Conservation (phyloP, 306 rosid species). For the Bauhinia variegata region DNA sequence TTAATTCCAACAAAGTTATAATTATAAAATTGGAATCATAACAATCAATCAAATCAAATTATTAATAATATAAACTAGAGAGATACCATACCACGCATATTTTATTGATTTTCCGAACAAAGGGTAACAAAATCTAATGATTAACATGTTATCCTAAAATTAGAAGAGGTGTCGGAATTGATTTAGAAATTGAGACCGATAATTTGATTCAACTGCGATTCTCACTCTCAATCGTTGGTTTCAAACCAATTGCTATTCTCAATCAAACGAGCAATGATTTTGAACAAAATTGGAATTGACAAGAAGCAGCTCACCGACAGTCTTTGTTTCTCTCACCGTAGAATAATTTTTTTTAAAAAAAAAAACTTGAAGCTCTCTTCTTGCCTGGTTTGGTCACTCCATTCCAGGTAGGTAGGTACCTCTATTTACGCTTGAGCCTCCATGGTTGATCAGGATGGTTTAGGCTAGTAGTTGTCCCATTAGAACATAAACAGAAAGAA, state of each 20-base stretch:
- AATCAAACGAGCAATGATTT: neutral
- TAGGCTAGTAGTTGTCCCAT: neutral
- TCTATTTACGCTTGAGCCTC: slow-evolving; percentile 29
- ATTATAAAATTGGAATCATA: too few relatives aligned
- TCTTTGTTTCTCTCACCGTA: too few relatives aligned
- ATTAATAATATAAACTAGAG: too few relatives aligned
- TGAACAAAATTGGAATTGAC: too few relatives aligned
- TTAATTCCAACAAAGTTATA: too few relatives aligned
- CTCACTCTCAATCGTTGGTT: slow-evolving; percentile 45
- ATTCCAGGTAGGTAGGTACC: slow-evolving; percentile 54
- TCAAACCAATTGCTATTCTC: too few relatives aligned
- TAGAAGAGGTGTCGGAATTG: slow-evolving; percentile 23
- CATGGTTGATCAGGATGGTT: slow-evolving; percentile 18
- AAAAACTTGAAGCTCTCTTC: slow-evolving; percentile 20
- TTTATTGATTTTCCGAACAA: too few relatives aligned
- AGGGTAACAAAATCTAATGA: too few relatives aligned
- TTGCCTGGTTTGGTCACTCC: slow-evolving; percentile 53
- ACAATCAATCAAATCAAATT: too few relatives aligned
- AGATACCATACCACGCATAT: too few relatives aligned
- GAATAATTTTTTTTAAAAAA: neutral
- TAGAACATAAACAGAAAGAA: neutral
- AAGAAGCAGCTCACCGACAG: too few relatives aligned
- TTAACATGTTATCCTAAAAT: slow-evolving; percentile 17
- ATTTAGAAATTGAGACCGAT: slow-evolving; percentile 28
- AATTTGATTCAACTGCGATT: slow-evolving; percentile 38